A percentile compares a stretch with the other conserved stretches of the same genome.
Conservation (phyloP, 768 basidiomycete species). For the Naematelia aurantialba region DNA sequence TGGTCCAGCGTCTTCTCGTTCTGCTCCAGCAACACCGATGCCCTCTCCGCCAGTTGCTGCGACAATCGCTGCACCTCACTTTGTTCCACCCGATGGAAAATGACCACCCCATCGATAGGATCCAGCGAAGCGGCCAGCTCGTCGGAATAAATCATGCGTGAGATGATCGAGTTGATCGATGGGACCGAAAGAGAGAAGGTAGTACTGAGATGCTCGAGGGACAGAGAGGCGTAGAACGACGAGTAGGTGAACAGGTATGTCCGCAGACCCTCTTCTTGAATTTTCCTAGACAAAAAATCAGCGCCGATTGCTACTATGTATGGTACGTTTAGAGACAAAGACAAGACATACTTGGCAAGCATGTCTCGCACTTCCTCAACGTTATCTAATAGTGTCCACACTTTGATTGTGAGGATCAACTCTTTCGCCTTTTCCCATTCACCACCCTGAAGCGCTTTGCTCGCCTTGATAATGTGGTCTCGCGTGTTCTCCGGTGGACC, state of each 20-base stretch:
- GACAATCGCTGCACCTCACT: slow-evolving; percentile 86
- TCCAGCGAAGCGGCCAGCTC: slow-evolving; percentile 86
- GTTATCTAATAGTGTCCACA: slow-evolving; percentile 96
- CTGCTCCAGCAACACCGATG: slow-evolving; percentile 78
- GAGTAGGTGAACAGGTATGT: slow-evolving; percentile 99
- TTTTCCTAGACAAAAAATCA: slow-evolving; percentile 62
- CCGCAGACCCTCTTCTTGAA: slow-evolving; percentile 93
- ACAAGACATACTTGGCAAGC: slow-evolving; percentile 68
- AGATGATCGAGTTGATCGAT: slow-evolving; percentile 82
- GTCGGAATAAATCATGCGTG: slow-evolving; percentile 98
- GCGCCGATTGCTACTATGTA: background rate
- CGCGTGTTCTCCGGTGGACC: slow-evolving; percentile 98
- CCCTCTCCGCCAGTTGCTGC: slow-evolving; percentile 80
- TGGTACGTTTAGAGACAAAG: background rate
- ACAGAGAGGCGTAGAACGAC: slow-evolving; percentile 85
- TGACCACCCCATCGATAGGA: slow-evolving; percentile 80
- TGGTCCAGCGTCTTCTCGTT: slow-evolving; percentile 84
- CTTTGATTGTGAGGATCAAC: slow-evolving; percentile 90
- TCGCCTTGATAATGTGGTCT: slow-evolving; percentile 99
- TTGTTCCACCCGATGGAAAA: slow-evolving; percentile 88
- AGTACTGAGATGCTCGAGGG: slow-evolving; percentile 75
- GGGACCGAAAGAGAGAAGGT: slow-evolving; percentile 81
- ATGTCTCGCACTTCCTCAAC: slow-evolving; percentile 83
- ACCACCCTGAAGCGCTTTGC: slow-evolving; percentile 90
- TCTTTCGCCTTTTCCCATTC: slow-evolving; percentile 97